Conservation (phyloP, 2,329 filamentous ascomycete species). For the Neofusicoccum kwambonambiense region DNA sequence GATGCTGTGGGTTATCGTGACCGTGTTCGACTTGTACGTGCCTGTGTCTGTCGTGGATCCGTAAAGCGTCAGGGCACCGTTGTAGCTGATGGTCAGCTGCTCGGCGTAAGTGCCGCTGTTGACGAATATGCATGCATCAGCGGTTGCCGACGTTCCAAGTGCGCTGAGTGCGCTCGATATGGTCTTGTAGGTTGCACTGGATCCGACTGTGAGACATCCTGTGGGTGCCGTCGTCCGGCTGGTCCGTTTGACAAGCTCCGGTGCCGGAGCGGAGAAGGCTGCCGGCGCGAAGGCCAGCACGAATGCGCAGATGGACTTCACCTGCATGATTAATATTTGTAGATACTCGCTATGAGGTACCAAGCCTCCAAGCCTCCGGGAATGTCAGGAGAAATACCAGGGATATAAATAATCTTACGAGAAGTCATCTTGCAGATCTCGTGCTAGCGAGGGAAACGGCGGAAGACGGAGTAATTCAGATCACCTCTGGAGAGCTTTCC, state of each 20-base stretch:
- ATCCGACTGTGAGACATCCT: constrained; percentile 52
- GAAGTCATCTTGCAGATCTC: background rate
- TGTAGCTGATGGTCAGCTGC: constrained; percentile 55
- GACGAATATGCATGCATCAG: constrained; percentile 62
- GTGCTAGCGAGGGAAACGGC: background rate
- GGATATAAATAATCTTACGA: background rate
- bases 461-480: background rate
- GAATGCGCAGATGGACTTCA: background rate
- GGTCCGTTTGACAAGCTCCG: background rate
- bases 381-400: too few relatives aligned
- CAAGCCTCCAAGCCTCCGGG: too few relatives aligned
- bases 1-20: constrained; percentile 52
- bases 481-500: background rate
- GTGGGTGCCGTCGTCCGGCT: constrained; percentile 47
- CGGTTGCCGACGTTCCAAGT: constrained; percentile 52
- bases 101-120: constrained; percentile 60
- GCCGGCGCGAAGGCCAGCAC: background rate
- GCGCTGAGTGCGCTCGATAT: constrained; percentile 60
- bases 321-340: background rate
- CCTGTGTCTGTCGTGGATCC: constrained; percentile 56
- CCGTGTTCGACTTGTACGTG: constrained; percentile 56
- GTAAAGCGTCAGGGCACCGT: constrained; percentile 56
- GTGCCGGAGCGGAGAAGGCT: background rate
- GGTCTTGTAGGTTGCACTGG: constrained; percentile 42
- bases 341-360: too few relatives aligned